These are phyloP conservation scores for Alloascoidea africana DNA, from an alignment of 805 yeast genomes.

Conservation along the genomic window DNA sequence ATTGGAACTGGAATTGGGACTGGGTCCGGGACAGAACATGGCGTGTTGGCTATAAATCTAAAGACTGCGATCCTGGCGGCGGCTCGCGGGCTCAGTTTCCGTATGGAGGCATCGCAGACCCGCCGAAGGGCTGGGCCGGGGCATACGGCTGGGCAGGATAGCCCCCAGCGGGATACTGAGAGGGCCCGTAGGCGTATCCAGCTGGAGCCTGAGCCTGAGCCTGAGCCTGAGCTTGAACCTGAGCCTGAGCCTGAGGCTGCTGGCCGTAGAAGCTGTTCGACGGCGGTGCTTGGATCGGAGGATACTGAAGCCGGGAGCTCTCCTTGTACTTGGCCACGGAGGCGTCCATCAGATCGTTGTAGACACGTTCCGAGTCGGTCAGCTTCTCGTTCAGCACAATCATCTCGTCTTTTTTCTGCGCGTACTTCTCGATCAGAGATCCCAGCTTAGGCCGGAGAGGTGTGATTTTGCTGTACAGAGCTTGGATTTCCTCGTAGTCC, in stretches of 20 bases:
- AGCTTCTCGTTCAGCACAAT: slow-evolving; percentile 56
- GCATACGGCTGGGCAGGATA: no score
- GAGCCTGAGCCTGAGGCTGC: background rate
- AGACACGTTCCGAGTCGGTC: slow-evolving; percentile 48
- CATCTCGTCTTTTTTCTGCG: slow-evolving; percentile 65
- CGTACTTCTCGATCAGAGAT: slow-evolving; percentile 61
- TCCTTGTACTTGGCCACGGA: slow-evolving; percentile 13
- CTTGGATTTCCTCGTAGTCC: slow-evolving; percentile 54
- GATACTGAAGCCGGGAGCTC: background rate
- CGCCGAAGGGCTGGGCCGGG: no score
- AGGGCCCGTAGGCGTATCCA: no score
- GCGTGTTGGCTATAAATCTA: no score
- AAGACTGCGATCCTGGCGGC: no score
- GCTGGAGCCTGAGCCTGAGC: no score
- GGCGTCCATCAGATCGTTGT: slow-evolving; percentile 56
- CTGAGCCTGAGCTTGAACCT: background rate
- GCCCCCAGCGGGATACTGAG: no score
- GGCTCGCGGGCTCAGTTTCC: no score
- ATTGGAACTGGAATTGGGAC: no score
- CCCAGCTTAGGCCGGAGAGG: slow-evolving; percentile 65
- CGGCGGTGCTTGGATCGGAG: background rate
- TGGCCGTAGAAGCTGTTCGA: no score
- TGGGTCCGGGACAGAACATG: no score
- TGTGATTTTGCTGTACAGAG: slow-evolving; percentile 54
- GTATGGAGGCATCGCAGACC: no score